Evolutionary conservation across 2,329 filamentous ascomycete genomes (phyloP), one percentile per base, ranked within the genome.

Genomic region (Cryphonectria radicalis): DNA sequence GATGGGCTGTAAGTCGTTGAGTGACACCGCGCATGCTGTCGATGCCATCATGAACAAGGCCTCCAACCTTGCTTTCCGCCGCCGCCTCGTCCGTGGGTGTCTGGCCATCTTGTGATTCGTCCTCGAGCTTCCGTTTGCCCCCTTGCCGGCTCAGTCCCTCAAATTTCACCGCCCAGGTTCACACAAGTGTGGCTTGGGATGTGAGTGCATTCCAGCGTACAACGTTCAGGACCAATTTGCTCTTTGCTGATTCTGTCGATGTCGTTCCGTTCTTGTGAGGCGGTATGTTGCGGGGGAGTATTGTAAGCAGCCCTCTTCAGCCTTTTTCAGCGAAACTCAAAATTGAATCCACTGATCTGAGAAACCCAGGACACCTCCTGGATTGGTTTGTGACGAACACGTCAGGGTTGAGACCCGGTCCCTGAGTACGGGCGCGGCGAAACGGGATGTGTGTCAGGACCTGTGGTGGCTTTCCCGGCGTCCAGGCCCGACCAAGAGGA

Each of bases 1-100:
- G 69, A 86, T 79, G 59, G 80, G 76, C 69, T 85, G 79, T 69
- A 86, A 82, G 74, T 80, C 80, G 63, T 82, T 79, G 40, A 86
- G 78, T 8, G 79, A 78, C 13, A 80, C 66, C n/a, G 78, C 78
- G 22, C 76, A 74, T 35, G 76, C 74, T 32, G 75, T 75, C 42
- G 77, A 76, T 35, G 76, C 74, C 70, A 77, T 66, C 66, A 73
- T 57, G n/a, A 76, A 50, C 8, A 74, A 46, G 67, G 60, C 63
- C 40, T 40, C 67, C 70, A 73, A 70, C 59, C 35, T 71, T 46
- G 65, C 69, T 3, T 32, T 59, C 32, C 53, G 67, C 67, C 69
- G 66, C 43, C 71, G 71, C 57, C 67, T 64, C 40, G 66, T 59
- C 64, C 72, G 60, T 37, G 59, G 46, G 2, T 40, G 63, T 46